Base-by-base conservation (phyloP, 345 rosid genomes). In the Citrus reticulata region DNA sequence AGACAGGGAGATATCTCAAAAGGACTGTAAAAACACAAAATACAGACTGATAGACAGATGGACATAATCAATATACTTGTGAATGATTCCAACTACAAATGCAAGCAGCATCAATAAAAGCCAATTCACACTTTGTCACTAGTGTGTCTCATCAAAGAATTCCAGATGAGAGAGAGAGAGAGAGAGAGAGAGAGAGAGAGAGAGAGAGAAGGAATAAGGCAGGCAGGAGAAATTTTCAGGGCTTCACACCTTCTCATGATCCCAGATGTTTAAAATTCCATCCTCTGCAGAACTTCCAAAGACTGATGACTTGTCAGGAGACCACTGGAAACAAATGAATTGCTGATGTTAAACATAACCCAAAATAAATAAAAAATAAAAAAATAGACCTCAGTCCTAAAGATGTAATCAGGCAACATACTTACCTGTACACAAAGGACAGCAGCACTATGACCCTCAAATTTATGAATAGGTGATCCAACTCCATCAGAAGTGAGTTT, bases 231-330 rank as follows among this genome's bases (percentile, higher is more conserved):
- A 77, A 72, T n/a, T 4, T 72, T 46, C 51, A 67, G 32, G 29
- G 76, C 68, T 60, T 61, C 72, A 30, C 25, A 95, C 98, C 98
- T 81, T 92, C 51, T 95, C 97, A 83, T 88, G 88, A 80, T 95
- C 97, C 98, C 98, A 95, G 67, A 95, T 86, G 83, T 95, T 95
- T 34, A 95, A 80, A 87, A 95, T 88, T 66, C 98, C 98, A 80
- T 95, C 98, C 81, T 95, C 98, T 7, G 98, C 98, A 32, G 97
- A 92, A 83, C 98, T 95, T 73, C 98, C 98, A 81, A 95, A 95
- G 29, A 95, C 97, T 24, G 98, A 92, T 81, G 94, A 58, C 82
- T 89, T 93, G 84, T 93, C 94, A 19, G 98, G 98, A 79, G 88
- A 93, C 98, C 97, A 95, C 97, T 95, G 91, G 30, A 81, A 76